Conservation (phyloP, 257 asterid genomes). For the Solanum lycopersicoides region DNA sequence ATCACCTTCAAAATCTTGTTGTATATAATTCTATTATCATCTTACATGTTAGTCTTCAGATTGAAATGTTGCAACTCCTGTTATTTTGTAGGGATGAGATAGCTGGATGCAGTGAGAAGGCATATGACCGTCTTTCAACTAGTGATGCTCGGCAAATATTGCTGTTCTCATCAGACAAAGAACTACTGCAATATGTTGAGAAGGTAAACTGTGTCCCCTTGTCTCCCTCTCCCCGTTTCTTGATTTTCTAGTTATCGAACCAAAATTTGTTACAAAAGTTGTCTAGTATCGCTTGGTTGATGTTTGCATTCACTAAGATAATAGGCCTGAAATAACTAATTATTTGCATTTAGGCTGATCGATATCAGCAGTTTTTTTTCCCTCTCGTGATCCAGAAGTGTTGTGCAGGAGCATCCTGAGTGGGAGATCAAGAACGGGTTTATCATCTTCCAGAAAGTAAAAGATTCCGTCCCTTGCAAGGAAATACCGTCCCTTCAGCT, state of each 20-base stretch:
- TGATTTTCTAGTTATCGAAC: not conserved
- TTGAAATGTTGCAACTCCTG: conserved; percentile 2
- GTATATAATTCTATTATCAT: not conserved
- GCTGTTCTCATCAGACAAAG: conserved; percentile 66
- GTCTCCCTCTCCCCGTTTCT: not conserved
- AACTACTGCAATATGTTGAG: conserved; percentile 40
- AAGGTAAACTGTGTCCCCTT: conserved; percentile 30
- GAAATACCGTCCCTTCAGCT: conserved; percentile 93
- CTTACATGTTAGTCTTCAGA: not conserved
- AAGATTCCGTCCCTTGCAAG: conserved; percentile 74
- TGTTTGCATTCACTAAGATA: not conserved
- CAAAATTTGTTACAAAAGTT: not conserved
- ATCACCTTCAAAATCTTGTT: not conserved
- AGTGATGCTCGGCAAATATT: conserved; percentile 57
- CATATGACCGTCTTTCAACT: conserved; percentile 71
- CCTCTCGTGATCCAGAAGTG: not conserved
- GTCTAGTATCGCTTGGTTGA: not conserved
- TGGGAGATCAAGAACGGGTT: conserved; percentile 69
- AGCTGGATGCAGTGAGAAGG: conserved; percentile 94
- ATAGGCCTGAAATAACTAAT: not conserved
- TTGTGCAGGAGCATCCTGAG: conserved; percentile 77
- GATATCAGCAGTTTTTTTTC: not conserved
- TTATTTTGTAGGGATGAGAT: conserved; percentile 68
- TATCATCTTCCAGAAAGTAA: conserved; percentile 62
- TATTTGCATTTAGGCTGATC: not conserved